Evolutionary conservation across 176 grass and related monocot genomes (phyloP), one percentile per base, ranked within the genome.

Genomic region (Tuctoria greenei): DNA sequence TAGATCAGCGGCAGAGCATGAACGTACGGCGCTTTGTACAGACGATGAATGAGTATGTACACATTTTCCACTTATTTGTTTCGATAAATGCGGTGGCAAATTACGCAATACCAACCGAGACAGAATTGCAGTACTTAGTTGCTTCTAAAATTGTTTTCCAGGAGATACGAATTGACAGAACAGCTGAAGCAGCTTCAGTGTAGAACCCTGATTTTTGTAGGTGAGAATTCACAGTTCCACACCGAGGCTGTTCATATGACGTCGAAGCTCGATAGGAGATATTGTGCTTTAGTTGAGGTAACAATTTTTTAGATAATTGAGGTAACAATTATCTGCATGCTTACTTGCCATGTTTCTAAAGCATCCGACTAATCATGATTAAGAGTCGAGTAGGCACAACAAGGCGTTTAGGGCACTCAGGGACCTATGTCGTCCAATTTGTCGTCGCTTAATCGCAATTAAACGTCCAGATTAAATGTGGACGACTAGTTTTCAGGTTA

Each of bases 251-350:
- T 99, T 50, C 91, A 99, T 67, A 92, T 99, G 89, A 80, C 91
- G n/a, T 86, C 91, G 34, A 95, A 99, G 45, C 82, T 99, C 1
- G 91, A 99, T 31, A 86, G 61, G 74, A 92, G 95, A 95, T 99
- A 92, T 55, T 88, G 91, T 63, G 95, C 95, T 84, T 78, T 99
- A 65, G 91, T 95, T 84, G 95, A 99, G 95, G 95, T 98, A 84
- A 14, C 14, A 67, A 50, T 25, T 4, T n/a, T n/a, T n/a, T n/a
- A n/a, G n/a, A n/a, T 99, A 65, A 89, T 95, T 84, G 95, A 99
- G 95, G 95, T 98, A 84, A 14, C 14, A 67, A 50, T 25, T 4
- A 46, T 23, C 61, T 68, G 16, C 13, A n/a, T 36, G 41, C 25
- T 25, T 81, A 31, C 31, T 31, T 31, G 31, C 31, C 31, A 31